Evolutionary conservation across 2,329 filamentous ascomycete species (phyloP).

Genomic region (Clonostachys chloroleuca): DNA sequence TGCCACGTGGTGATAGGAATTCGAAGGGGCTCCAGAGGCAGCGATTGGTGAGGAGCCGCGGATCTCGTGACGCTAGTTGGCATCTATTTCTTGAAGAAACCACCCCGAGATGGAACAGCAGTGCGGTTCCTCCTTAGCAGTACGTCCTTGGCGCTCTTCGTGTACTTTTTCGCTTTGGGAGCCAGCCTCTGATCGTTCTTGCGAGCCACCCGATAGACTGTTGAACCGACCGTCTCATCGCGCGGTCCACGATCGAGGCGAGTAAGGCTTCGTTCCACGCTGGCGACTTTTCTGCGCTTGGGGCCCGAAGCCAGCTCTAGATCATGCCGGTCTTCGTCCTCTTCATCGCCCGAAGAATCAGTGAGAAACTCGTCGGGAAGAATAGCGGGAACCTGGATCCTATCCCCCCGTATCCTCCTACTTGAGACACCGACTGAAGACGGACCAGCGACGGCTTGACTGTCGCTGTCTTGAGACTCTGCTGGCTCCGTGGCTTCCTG

Average conservation of each 20-base stretch:
- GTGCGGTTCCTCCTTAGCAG: constrained; percentile 40
- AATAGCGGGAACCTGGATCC: background rate
- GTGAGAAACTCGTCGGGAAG: constrained; percentile 49
- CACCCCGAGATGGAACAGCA: constrained; percentile 24
- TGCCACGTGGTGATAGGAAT: too few species aligned
- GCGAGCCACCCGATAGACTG: constrained; percentile 45
- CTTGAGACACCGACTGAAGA: background rate
- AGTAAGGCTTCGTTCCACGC: constrained; percentile 28
- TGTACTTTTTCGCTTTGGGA: constrained; percentile 38
- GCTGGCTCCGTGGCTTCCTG: constrained; percentile 11
- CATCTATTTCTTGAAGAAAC: constrained; percentile 32
- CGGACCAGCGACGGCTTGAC: constrained; percentile 6
- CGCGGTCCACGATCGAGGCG: constrained; percentile 30
- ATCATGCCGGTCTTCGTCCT: constrained; percentile 18
- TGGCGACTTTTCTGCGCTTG: constrained; percentile 39
- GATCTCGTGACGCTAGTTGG: too few species aligned
- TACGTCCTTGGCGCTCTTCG: constrained; percentile 33
- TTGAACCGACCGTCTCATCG: constrained; percentile 47
- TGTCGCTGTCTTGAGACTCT: constrained; percentile 7
- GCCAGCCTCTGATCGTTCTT: constrained; percentile 40
- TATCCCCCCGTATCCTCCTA: background rate
- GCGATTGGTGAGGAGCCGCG: too few species aligned
- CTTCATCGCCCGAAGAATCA: constrained; percentile 43
- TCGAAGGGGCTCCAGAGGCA: too few species aligned
- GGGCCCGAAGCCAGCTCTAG: constrained; percentile 8